Base-by-base conservation (phyloP, 1,139 yeast species). In the Meyerozyma athensensis region DNA sequence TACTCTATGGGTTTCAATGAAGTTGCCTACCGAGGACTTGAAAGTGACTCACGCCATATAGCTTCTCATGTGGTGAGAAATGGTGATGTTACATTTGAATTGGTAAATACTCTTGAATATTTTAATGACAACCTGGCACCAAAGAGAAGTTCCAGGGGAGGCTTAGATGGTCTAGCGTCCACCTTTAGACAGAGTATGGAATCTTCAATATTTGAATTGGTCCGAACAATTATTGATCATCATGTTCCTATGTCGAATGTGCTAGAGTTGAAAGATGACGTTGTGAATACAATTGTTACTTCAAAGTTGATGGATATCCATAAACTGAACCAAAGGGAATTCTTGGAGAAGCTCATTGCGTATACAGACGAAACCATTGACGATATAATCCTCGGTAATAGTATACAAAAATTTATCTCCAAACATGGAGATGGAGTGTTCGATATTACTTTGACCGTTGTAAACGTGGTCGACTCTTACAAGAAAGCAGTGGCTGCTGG, bases 341-440 rank as follows among this genome's bases (percentile, higher is more conserved):
- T 24, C 13, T 12, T 24, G 7, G 14, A 24, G 4, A 13, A 24
- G 3, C 8, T 24, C 13, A 4, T 17, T 6, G 17, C 7, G 28
- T 9, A 8, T 24, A 24, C 5, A 7, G 17, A n/a, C 17, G 3
- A n/a, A 5, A 24, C 28, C 8, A 12, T 12, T 24, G 17, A 24
- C 8, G 28, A 24, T 13, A 12, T 24, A 9, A 24, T 24, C 7
- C 8, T 24, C 14, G 16, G 14, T 9, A 24, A 10, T 9, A 24
- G 12, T 24, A 52, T 64, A 26, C 61, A 63, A 24, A 49, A 59
- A 6, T 84, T 76, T 52, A 59, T 82, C 12, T 54, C 55, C n/a
- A 52, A 50, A 5, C 95, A 86, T 54, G 90, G 94, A 1, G 92
- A 84, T 50, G 85, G 86, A 3, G 85, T 85, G 4, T 75, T 78